Conservation (phyloP, 2,329 filamentous ascomycete species). For the Trichoderma lentiforme region DNA sequence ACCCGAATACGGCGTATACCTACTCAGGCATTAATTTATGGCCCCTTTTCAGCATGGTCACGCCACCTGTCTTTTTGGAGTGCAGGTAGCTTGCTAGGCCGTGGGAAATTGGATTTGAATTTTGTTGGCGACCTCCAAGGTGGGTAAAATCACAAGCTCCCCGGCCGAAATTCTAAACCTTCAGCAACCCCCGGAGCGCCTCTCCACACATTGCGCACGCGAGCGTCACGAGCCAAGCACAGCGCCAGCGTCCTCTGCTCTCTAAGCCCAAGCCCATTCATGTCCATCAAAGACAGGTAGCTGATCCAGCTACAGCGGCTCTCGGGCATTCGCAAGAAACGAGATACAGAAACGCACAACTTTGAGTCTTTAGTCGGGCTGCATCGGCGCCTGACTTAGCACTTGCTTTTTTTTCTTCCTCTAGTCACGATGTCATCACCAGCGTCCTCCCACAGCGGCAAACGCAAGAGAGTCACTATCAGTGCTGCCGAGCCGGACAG, state of each 20-base stretch:
- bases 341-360: not conserved
- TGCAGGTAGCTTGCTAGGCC: constrained; percentile 10
- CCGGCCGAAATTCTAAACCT: constrained; percentile 10
- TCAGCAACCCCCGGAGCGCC: constrained; percentile 13
- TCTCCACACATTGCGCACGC: constrained; percentile 17
- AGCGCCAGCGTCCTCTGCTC: not conserved
- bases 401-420: not conserved
- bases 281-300: not conserved
- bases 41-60: constrained; percentile 17
- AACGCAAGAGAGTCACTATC: constrained; percentile 74
- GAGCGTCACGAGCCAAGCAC: constrained; percentile 6
- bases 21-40: constrained; percentile 11
- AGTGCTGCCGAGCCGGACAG: constrained; percentile 50
- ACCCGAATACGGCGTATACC: constrained; percentile 15
- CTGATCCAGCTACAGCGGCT: not conserved
- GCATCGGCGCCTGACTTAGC: constrained; percentile 4
- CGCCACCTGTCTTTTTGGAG: constrained; percentile 15
- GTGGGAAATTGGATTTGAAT: constrained; percentile 11
- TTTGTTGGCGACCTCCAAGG: constrained; percentile 5
- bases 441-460: constrained; percentile 54
- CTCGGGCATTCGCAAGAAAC: not conserved
- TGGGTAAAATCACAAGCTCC: constrained; percentile 18
- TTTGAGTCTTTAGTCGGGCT: constrained; percentile 1
- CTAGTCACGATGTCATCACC: constrained; percentile 56
- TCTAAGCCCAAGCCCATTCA: not conserved